Base-by-base conservation (phyloP, 2,329 filamentous ascomycete genomes). In the Venturia oleaginea region DNA sequence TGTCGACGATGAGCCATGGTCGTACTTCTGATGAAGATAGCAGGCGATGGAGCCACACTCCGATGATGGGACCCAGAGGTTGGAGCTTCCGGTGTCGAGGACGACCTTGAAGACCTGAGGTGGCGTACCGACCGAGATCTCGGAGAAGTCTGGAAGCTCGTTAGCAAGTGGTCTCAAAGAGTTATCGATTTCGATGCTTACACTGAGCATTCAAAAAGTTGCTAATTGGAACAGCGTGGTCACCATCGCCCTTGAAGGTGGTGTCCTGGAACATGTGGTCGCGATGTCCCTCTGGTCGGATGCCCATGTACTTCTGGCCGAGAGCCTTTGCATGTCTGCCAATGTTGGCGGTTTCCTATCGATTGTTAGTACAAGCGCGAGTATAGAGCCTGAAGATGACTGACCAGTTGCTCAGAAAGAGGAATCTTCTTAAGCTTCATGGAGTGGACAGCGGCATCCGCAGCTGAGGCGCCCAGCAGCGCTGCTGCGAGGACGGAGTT, bases 191-290 rank as follows among this genome's bases (percentile, higher is more conserved):
- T 48, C 19, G 32, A 19, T 43, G 40, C 90, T 74, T 88, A 96
- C 92, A 99, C 80, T 99, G 94, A 66, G 94, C 94, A 75, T 99
- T 99, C 82, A 97, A 81, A 81, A 97, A 99, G 86, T 99, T 99
- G 79, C 86, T 90, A 72, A 99, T 87, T 65, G 93, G 90, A 51
- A 99, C 89, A 65, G 87, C 85, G 78, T 97, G 93, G 66, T 80
- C 79, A 65, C 84, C 83, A 68, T 89, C 83, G 65, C 81, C 78
- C 70, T 88, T 81, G 73, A 90, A 79, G 62, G 86, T 84, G 65
- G 86, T 84, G 70, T 89, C 85, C 75, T 87, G 87, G 83, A 96
- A 95, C 77, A 95, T 86, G 76, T 88, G 86, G 70, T 92, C 85
- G 73, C 83, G 79, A 71, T 91, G 88, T 37, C 69, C 69, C 68